These are phyloP conservation scores for Hypoxylon perforatum DNA, from an alignment of 495 filamentous ascomycete genomes.

Conservation along the genomic window DNA sequence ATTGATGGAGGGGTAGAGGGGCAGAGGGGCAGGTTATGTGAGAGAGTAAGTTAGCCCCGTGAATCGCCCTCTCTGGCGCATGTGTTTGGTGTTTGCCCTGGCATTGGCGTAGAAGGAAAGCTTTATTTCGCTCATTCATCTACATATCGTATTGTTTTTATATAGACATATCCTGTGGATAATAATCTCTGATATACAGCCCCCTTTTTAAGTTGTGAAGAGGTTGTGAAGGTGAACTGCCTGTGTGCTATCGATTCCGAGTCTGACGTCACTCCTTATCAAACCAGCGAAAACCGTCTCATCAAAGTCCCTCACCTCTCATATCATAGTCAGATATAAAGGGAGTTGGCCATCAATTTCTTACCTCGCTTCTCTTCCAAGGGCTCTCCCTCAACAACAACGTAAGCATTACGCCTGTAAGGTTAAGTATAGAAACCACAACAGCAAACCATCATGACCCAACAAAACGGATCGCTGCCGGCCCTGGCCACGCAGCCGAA, in stretches of 20 bases:
- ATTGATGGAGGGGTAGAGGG: conserved; percentile 21
- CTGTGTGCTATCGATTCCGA: neutral
- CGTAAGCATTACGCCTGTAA: neutral
- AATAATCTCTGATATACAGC: neutral
- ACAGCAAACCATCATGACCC: conserved; percentile 37
- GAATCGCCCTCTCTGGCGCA: conserved; percentile 31
- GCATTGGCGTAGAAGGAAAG: conserved; percentile 17
- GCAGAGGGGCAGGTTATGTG: conserved; percentile 5
- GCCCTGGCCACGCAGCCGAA: conserved; percentile 75
- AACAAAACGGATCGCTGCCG: conserved; percentile 48
- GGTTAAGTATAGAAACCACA: neutral
- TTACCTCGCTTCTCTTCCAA: neutral
- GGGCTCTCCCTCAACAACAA: neutral
- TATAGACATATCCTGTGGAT: neutral
- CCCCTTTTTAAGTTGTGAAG: conserved; percentile 6
- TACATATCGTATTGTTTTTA: neutral
- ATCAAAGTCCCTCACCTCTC: conserved; percentile 4
- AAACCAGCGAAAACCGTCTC: too few species aligned
- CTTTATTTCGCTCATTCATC: conserved; percentile 24
- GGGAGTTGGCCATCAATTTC: neutral
- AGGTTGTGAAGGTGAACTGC: too few species aligned
- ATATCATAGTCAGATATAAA: neutral
- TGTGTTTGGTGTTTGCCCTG: conserved; percentile 29
- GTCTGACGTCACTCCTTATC: conserved; percentile 33
- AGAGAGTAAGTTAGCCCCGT: conserved; percentile 22